These are phyloP conservation scores for Maudiozyma saulgeensis DNA, from an alignment of 805 yeast species.

Conservation along the genomic window DNA sequence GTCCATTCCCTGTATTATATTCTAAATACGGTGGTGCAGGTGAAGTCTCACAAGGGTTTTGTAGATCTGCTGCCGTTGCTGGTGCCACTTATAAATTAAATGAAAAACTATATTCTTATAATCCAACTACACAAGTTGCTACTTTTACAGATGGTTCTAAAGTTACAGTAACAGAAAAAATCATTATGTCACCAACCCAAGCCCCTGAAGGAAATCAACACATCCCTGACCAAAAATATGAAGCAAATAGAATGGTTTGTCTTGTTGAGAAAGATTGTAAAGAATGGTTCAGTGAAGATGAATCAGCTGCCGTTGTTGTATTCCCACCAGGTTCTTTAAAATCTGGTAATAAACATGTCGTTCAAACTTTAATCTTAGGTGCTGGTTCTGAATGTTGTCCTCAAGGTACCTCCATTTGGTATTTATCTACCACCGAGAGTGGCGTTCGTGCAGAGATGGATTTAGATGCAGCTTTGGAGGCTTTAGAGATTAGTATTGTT, in stretches of 20 bases:
- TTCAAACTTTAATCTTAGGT: slow-evolving; percentile 82
- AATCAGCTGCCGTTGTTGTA: slow-evolving; percentile 77
- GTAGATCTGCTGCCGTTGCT: slow-evolving; percentile 96
- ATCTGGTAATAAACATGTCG: slow-evolving; percentile 56
- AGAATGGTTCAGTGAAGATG: slow-evolving; percentile 86
- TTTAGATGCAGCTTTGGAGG: slow-evolving; percentile 67
- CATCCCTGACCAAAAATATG: slow-evolving; percentile 39
- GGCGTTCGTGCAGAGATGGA: slow-evolving; percentile 64
- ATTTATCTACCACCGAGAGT: slow-evolving; percentile 67
- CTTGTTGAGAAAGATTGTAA: slow-evolving; percentile 78
- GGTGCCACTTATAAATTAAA: slow-evolving; percentile 88
- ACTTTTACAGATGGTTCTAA: slow-evolving; percentile 64
- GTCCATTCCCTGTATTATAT: slow-evolving; percentile 84
- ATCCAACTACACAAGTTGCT: slow-evolving; percentile 59
- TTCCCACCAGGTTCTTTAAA: slow-evolving; percentile 82
- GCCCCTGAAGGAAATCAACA: slow-evolving; percentile 36
- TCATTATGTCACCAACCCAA: slow-evolving; percentile 68
- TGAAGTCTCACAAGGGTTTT: slow-evolving; percentile 91
- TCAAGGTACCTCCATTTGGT: slow-evolving; percentile 82
- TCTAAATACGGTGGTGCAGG: slow-evolving; percentile 95
- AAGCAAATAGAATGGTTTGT: slow-evolving; percentile 67
- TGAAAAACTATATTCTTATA: slow-evolving; percentile 55
- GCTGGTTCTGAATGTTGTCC: slow-evolving; percentile 85
- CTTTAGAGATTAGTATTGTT: slow-evolving; percentile 69
- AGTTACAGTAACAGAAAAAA: slow-evolving; percentile 68